Evolutionary conservation across 768 basidiomycete genomes (phyloP), one percentile per base, ranked within the genome.

Genomic region (Megacollybia marginata): DNA sequence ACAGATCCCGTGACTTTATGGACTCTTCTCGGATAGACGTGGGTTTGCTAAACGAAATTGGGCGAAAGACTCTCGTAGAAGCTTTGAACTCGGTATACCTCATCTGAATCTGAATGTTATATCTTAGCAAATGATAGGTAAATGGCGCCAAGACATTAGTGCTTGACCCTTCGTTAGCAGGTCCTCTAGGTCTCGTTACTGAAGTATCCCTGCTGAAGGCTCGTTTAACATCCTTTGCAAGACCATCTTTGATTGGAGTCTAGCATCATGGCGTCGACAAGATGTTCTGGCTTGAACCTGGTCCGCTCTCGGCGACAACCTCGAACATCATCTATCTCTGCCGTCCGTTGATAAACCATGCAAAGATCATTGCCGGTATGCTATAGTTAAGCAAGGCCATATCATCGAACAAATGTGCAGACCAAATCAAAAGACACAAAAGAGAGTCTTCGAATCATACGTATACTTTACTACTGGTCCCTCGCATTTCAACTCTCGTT

Each of bases 261-360:
- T 57, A 98, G 95, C 89, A 98, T 62, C 94, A 98, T 82, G 94
- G 92, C 5, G 92, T 99, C 3, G 94, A 97, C 71, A 96, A 96
- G 74, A 95, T 99, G 90, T 96, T 94, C 69, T 99, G 96, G 95
- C 80, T 99, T 19, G 96, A 98, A 67, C 66, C 85, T 10, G 94
- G 94, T 15, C 84, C 90, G 9, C 68, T 98, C 43, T 75, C 81
- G 11, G 86, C 90, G 2, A 76, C 82, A 3, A 93, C 94, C 6
- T 78, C 87, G 33, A 94, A 94, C 58, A 82, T 98, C 51, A 80
- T 99, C 16, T 99, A 97, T 67, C 78, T 99, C 9, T 95, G 90
- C 64, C 78, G 93, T 32, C 92, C 95, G 2, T 75, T 79, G 57
- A 88, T 96, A 52, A 85, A 79, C 53, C 80, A 83, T 63, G 82